These are phyloP conservation scores for Cafeteria roenbergensis DNA, from an alignment of 108 stramenopile genomes.

Conservation along the genomic window DNA sequence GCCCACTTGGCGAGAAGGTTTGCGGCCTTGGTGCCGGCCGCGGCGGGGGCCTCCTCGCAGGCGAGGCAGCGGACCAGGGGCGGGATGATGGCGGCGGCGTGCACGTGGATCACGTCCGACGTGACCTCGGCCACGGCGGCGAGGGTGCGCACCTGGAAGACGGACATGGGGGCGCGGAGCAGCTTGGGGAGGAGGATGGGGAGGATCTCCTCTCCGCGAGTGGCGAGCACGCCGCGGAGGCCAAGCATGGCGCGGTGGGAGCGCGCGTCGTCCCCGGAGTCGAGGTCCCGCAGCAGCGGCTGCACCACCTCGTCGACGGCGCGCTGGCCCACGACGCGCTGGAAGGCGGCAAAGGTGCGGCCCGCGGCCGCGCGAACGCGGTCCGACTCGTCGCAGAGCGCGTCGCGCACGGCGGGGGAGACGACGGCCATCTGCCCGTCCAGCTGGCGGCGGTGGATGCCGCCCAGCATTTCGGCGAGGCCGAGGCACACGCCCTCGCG, in stretches of 20 bases:
- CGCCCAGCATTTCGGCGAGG: slow-evolving; percentile 74
- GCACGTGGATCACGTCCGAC: slow-evolving; percentile 60
- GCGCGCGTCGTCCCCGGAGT: slow-evolving; percentile 42
- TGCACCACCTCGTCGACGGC: slow-evolving; percentile 85
- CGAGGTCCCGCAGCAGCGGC: slow-evolving; percentile 62
- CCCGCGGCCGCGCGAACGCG: slow-evolving; percentile 74
- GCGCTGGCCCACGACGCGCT: slow-evolving; percentile 62
- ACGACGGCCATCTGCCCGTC: slow-evolving; percentile 71
- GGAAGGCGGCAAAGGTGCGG: slow-evolving; percentile 78
- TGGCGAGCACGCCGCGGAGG: slow-evolving; percentile 70
- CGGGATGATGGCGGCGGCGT: slow-evolving; percentile 64
- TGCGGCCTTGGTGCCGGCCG: background rate
- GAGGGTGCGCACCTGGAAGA: slow-evolving; percentile 67
- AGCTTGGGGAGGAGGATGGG: slow-evolving; percentile 82
- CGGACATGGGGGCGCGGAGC: slow-evolving; percentile 56
- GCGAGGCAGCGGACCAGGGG: slow-evolving; percentile 53
- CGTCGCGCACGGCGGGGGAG: slow-evolving; percentile 78
- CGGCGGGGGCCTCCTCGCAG: slow-evolving; percentile 27
- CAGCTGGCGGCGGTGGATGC: slow-evolving; percentile 74
- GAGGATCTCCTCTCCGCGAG: slow-evolving; percentile 74
- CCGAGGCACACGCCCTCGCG: slow-evolving; percentile 87
- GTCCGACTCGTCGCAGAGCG: slow-evolving; percentile 69
- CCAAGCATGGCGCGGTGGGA: slow-evolving; percentile 71
- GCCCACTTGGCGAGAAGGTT: background rate
- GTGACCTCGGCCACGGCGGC: slow-evolving; percentile 71